phyloP scores from a whole-genome alignment of 2,329 filamentous ascomycete genomes.

The Sclerotinia minor region DNA sequence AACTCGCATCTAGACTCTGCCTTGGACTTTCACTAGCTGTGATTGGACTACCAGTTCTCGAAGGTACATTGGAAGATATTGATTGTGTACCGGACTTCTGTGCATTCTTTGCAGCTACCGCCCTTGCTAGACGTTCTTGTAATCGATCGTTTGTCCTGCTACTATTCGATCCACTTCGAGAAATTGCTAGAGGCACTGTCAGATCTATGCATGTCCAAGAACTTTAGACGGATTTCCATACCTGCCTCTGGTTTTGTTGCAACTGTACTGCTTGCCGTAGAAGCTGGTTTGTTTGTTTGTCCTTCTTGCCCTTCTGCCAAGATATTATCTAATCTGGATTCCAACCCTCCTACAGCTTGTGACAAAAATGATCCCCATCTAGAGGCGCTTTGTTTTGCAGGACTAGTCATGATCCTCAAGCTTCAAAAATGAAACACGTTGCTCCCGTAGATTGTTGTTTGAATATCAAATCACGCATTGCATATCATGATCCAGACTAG shows the following conservation, averaged over 20 bases:
- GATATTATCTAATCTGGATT: slow-evolving; percentile 89
- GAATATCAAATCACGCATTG: slow-evolving; percentile 31
- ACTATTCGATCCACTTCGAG: slow-evolving; percentile 64
- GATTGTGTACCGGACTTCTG: slow-evolving; percentile 49
- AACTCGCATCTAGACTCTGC: slow-evolving; percentile 47
- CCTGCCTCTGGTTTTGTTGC: slow-evolving; percentile 43
- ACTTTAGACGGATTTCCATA: slow-evolving; percentile 35
- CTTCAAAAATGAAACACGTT: background rate
- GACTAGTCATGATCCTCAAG: slow-evolving; percentile 37
- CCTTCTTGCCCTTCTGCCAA: slow-evolving; percentile 73
- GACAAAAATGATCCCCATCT: slow-evolving; percentile 81
- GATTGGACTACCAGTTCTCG: slow-evolving; percentile 55
- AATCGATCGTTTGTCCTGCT: slow-evolving; percentile 73
- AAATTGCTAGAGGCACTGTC: slow-evolving; percentile 46
- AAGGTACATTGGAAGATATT: slow-evolving; percentile 50
- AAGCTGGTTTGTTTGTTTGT: slow-evolving; percentile 28
- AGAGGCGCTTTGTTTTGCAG: slow-evolving; percentile 49
- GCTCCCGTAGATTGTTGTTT: slow-evolving; percentile 24
- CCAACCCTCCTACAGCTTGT: slow-evolving; percentile 89
- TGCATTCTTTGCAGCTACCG: slow-evolving; percentile 70
- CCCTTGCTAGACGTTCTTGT: slow-evolving; percentile 85
- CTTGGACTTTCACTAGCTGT: slow-evolving; percentile 47
- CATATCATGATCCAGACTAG: background rate
- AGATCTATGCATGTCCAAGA: background rate
- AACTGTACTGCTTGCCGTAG: slow-evolving; percentile 45